phyloP scores from a whole-genome alignment of 345 rosid species.

The Aethionema arabicum region DNA sequence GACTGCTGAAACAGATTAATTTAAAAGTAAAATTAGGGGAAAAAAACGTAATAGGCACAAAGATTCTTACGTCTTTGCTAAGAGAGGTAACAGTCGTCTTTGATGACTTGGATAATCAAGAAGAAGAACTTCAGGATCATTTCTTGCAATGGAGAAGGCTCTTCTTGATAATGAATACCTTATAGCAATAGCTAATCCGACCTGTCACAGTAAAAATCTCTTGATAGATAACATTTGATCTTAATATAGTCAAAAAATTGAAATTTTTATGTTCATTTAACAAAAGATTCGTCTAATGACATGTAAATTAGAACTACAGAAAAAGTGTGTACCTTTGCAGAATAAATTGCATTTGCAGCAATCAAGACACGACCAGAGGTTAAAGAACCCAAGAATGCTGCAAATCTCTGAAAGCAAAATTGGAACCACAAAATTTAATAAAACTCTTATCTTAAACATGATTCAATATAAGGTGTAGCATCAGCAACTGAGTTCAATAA shows the following conservation, averaged over 20 bases:
- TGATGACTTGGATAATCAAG: constrained; percentile 97
- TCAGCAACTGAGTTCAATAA: constrained; percentile 92
- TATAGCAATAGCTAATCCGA: constrained; percentile 73
- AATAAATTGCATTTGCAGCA: constrained; percentile 60
- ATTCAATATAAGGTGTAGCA: constrained; percentile 20
- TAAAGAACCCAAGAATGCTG: constrained; percentile 91
- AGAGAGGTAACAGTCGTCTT: constrained; percentile 84
- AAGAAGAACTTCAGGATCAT: constrained; percentile 79
- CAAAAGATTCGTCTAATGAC: no score
- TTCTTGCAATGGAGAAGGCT: constrained; percentile 68
- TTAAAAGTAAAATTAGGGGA: not conserved
- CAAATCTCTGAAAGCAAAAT: constrained; percentile 69
- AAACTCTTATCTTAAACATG: not conserved
- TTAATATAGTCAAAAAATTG: constrained; percentile 5
- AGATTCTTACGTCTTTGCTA: constrained; percentile 81
- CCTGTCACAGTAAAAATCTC: constrained; percentile 42
- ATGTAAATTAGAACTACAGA: not conserved
- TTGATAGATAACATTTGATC: constrained; percentile 12
- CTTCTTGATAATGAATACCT: constrained; percentile 81
- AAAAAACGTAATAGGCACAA: no score
- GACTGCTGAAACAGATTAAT: not conserved
- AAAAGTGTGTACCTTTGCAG: constrained; percentile 58
- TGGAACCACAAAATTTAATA: constrained; percentile 3
- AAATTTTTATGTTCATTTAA: not conserved
- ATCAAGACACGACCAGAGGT: constrained; percentile 84